Conservation (phyloP, 257 asterid species). For the Forsythia suspensa region DNA sequence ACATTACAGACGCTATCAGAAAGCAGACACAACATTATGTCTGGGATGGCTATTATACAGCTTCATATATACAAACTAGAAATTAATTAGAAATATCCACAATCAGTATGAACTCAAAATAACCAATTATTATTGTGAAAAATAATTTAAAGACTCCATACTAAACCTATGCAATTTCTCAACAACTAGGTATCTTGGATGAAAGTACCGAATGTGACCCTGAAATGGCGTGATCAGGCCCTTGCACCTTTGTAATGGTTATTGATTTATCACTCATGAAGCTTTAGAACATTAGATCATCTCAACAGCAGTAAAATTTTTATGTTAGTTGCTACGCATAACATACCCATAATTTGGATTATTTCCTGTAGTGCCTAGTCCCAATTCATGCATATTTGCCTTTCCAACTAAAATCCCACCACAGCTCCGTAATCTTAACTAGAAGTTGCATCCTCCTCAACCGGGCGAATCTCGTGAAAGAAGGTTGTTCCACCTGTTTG, state of each 20-base stretch:
- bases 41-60: neutral
- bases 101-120: slow-evolving; percentile 1
- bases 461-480: slow-evolving; percentile 75
- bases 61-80: slow-evolving; percentile 13
- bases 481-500: slow-evolving; percentile 88
- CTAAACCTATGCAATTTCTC: neutral
- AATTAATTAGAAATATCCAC: neutral
- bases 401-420: slow-evolving; percentile 95
- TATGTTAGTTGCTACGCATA: slow-evolving; percentile 9
- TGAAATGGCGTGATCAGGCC: neutral
- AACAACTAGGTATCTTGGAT: neutral
- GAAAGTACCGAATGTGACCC: slow-evolving; percentile 4
- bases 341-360: slow-evolving; percentile 91
- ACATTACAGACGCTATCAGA: neutral
- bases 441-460: slow-evolving; percentile 68
- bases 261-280: neutral
- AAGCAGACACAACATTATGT: neutral
- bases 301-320: neutral
- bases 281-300: slow-evolving; percentile 8
- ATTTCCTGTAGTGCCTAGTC: slow-evolving; percentile 94
- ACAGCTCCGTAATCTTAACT: slow-evolving; percentile 82
- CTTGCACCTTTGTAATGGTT: neutral
- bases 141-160: neutral
- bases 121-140: neutral
- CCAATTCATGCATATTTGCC: slow-evolving; percentile 99